phyloP scores from a whole-genome alignment of 768 basidiomycete species.

The Fistulinella prunicolor region DNA sequence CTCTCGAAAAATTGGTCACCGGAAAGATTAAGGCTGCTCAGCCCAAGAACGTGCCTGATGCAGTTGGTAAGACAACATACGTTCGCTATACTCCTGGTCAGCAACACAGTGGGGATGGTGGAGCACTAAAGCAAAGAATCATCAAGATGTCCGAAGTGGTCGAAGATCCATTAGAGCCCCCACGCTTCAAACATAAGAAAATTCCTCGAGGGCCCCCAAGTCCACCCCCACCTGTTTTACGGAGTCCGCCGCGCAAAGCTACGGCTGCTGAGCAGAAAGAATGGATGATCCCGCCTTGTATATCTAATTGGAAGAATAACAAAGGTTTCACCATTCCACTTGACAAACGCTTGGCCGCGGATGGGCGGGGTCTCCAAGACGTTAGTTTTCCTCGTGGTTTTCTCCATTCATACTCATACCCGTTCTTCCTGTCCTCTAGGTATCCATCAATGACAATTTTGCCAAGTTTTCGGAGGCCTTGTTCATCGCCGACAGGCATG shows the following conservation, averaged over 20 bases:
- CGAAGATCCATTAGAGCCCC: conserved; percentile 96
- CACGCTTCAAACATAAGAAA: conserved; percentile 98
- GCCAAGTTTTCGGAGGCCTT: conserved; percentile 97
- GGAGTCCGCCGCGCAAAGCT: conserved; percentile 93
- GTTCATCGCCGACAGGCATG: conserved; percentile 94
- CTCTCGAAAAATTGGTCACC: conserved; percentile 89
- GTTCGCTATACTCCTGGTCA: conserved; percentile 97
- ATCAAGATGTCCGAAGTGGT: conserved; percentile 99
- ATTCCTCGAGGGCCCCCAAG: conserved; percentile 95
- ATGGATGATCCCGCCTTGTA: conserved; percentile 99
- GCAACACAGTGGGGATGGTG: conserved; percentile 60
- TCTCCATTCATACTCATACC: background rate
- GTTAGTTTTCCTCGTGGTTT: conserved; percentile 45
- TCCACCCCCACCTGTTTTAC: conserved; percentile 92
- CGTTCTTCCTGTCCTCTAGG: conserved; percentile 41
- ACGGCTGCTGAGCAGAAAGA: conserved; percentile 98
- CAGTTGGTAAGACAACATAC: conserved; percentile 80
- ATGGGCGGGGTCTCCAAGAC: conserved; percentile 97
- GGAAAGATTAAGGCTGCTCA: conserved; percentile 99
- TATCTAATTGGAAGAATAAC: conserved; percentile 99
- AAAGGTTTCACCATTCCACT: conserved; percentile 99
- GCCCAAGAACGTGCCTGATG: conserved; percentile 89
- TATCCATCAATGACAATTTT: conserved; percentile 99
- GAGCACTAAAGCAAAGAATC: conserved; percentile 81
- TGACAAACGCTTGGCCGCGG: conserved; percentile 96